phyloP scores from a whole-genome alignment of 495 filamentous ascomycete genomes.

The Podospora pseudopauciseta region DNA sequence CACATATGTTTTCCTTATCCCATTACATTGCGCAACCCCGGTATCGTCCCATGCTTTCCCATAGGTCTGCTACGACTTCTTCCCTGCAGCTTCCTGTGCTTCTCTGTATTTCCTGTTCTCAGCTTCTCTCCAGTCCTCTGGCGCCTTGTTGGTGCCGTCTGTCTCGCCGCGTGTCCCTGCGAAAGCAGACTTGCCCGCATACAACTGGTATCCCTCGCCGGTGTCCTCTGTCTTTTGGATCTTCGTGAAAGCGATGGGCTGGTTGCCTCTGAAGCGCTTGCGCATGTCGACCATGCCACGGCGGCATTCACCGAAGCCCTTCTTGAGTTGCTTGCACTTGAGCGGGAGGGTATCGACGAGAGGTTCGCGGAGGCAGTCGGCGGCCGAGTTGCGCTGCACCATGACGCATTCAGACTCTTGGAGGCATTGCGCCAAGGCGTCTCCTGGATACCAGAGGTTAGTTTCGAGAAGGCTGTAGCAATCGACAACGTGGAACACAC shows the following conservation, averaged over 20 bases:
- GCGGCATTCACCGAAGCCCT: constrained; percentile 91
- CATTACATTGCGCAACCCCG: background rate
- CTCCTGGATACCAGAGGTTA: constrained; percentile 52
- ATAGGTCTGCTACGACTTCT: constrained; percentile 15
- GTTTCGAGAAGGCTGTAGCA: background rate
- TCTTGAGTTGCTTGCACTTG: constrained; percentile 87
- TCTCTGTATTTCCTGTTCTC: constrained; percentile 53
- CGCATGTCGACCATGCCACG: constrained; percentile 97
- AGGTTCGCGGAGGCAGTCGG: constrained; percentile 82
- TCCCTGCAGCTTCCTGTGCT: constrained; percentile 26
- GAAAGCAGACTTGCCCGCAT: constrained; percentile 74
- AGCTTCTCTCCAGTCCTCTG: constrained; percentile 52
- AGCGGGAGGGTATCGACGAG: constrained; percentile 72
- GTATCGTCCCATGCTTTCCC: background rate
- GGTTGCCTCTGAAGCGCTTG: constrained; percentile 96
- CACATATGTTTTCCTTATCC: background rate
- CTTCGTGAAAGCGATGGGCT: constrained; percentile 63
- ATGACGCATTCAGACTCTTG: constrained; percentile 94
- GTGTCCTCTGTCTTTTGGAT: constrained; percentile 58
- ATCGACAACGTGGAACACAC: constrained; percentile 41
- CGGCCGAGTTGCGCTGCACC: constrained; percentile 76
- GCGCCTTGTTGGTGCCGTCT: constrained; percentile 49
- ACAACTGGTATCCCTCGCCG: constrained; percentile 62
- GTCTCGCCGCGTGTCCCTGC: constrained; percentile 48
- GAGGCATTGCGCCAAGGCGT: constrained; percentile 87